Conservation (phyloP, 2,329 filamentous ascomycete species). For the Venturia effusa region DNA sequence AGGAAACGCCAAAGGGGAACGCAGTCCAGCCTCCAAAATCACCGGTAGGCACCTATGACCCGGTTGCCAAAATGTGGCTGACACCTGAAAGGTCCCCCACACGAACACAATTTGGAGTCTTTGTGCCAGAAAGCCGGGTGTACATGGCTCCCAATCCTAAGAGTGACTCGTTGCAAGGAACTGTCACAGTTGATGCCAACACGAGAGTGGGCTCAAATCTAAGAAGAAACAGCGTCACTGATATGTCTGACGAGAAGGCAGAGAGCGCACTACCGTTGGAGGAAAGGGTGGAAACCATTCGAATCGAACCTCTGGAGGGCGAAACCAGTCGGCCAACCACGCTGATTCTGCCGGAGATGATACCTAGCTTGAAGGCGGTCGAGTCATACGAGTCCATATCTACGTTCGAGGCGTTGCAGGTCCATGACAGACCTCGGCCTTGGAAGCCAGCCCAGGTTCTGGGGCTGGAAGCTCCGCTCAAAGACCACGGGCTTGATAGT, state of each 20-base stretch:
- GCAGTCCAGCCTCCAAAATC: neutral
- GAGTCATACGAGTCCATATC: neutral
- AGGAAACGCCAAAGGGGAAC: neutral
- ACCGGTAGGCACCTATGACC: neutral
- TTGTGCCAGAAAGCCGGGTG: neutral
- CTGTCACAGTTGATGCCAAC: neutral
- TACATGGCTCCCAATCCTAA: neutral
- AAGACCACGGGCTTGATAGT: neutral
- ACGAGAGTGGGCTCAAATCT: neutral
- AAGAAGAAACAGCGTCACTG: neutral
- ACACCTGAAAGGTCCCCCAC: neutral
- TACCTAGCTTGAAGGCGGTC: neutral
- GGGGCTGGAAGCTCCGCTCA: neutral
- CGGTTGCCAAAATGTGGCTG: slow-evolving; percentile 1
- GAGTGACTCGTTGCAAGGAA: neutral
- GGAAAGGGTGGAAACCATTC: neutral
- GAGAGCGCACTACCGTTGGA: neutral
- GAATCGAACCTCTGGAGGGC: neutral
- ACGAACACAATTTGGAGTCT: slow-evolving; percentile 1
- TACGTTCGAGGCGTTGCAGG: neutral
- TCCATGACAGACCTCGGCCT: slow-evolving; percentile 1
- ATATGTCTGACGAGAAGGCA: neutral
- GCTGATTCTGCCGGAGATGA: neutral
- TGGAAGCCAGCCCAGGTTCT: neutral
- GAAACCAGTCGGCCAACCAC: neutral